Evolutionary conservation across 352 stramenopile genomes (phyloP).

Genomic region (Pythium rhizo-oryzae): DNA sequence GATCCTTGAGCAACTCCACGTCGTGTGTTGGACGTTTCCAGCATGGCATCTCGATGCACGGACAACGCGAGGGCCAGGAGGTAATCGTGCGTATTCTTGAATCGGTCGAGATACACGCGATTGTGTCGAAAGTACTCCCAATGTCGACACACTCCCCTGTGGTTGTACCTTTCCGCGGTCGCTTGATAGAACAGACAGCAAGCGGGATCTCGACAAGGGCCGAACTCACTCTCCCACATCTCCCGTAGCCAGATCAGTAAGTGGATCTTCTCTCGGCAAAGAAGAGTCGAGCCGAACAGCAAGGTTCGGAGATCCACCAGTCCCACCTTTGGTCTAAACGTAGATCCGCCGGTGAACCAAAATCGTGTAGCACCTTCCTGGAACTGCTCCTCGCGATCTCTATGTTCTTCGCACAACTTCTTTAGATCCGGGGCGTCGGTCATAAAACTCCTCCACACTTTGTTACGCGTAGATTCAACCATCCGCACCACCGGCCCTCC

Average conservation of each 20-base stretch:
- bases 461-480: too few species aligned
- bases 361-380: too few species aligned
- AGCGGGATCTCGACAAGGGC: background rate
- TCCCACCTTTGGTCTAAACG: background rate
- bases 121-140: background rate
- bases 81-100: background rate
- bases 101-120: background rate
- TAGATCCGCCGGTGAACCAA: too few species aligned
- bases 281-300: background rate
- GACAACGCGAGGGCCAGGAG: background rate
- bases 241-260: background rate
- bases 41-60: background rate
- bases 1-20: too few species aligned
- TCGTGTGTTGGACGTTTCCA: too few species aligned
- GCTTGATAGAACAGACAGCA: background rate
- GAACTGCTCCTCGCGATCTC: too few species aligned
- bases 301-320: background rate
- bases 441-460: too few species aligned
- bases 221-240: background rate
- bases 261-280: background rate
- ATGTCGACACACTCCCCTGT: background rate
- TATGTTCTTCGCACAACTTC: too few species aligned
- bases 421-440: too few species aligned
- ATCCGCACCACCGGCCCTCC: too few species aligned
- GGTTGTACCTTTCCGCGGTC: background rate